These are phyloP conservation scores for Naganishia onofrii DNA, from an alignment of 768 basidiomycete species.

Conservation along the genomic window DNA sequence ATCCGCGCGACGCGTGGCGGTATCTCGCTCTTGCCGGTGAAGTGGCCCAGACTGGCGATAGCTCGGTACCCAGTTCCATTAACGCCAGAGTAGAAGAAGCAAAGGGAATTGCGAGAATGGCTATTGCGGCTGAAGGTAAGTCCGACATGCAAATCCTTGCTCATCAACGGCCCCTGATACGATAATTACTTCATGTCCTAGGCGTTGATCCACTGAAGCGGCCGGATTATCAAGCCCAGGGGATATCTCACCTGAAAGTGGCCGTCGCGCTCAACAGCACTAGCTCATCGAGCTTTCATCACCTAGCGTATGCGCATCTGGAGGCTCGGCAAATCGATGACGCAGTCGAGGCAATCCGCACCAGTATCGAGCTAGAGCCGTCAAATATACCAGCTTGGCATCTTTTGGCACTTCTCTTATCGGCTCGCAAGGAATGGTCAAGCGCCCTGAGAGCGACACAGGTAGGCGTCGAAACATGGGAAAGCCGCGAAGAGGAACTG, in stretches of 20 bases:
- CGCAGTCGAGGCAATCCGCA: conserved; percentile 66
- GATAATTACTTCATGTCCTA: background rate
- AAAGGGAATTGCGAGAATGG: conserved; percentile 66
- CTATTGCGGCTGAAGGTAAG: conserved; percentile 69
- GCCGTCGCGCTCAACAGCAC: conserved; percentile 47
- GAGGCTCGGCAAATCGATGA: conserved; percentile 67
- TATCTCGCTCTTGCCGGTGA: conserved; percentile 48
- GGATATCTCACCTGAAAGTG: conserved; percentile 56
- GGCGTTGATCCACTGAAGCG: conserved; percentile 50
- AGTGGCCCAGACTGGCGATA: conserved; percentile 60
- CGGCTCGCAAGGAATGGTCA: conserved; percentile 72
- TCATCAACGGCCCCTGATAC: background rate
- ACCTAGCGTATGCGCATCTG: conserved; percentile 73
- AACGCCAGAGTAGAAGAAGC: conserved; percentile 47
- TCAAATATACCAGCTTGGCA: conserved; percentile 76
- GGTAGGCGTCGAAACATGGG: conserved; percentile 67
- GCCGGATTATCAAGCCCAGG: conserved; percentile 60
- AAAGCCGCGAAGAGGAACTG: conserved; percentile 52
- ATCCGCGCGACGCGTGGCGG: conserved; percentile 58
- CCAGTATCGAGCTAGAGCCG: conserved; percentile 70
- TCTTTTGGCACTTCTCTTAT: conserved; percentile 76
- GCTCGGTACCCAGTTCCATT: conserved; percentile 14
- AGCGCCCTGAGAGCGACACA: conserved; percentile 75
- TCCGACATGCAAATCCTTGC: background rate
- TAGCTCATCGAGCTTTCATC: conserved; percentile 61